Conservation (phyloP, 352 stramenopile genomes). For the Globisporangium middletonii region DNA sequence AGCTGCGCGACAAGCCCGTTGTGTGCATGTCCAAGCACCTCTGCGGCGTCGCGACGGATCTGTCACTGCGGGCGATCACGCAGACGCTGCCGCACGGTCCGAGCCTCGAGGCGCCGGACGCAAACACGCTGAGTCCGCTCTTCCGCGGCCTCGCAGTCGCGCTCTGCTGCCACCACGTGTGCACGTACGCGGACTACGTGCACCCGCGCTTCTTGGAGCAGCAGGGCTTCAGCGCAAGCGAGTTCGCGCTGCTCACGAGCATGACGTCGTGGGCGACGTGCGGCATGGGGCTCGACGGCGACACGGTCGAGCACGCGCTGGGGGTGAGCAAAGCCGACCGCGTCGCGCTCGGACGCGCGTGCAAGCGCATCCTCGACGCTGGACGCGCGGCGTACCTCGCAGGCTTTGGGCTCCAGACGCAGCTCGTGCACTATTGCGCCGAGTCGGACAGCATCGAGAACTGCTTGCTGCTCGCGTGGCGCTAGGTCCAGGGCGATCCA, state of each 20-base stretch:
- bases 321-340: constrained; percentile 70
- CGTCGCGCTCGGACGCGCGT: constrained; percentile 51
- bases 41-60: constrained; percentile 74
- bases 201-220: constrained; percentile 50
- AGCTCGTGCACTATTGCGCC: constrained; percentile 77
- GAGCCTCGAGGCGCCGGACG: neutral
- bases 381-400: constrained; percentile 55
- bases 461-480: constrained; percentile 70
- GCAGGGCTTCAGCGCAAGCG: constrained; percentile 44
- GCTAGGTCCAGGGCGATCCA: constrained; percentile 1
- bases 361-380: constrained; percentile 74
- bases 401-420: constrained; percentile 42
- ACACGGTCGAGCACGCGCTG: constrained; percentile 63
- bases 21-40: constrained; percentile 86
- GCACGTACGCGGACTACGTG: constrained; percentile 68
- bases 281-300: constrained; percentile 57
- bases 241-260: constrained; percentile 56
- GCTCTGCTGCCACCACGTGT: constrained; percentile 80
- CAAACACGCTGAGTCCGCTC: constrained; percentile 19
- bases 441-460: constrained; percentile 74
- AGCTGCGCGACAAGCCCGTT: constrained; percentile 38
- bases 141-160: constrained; percentile 64
- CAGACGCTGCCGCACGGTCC: constrained; percentile 32
- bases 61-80: constrained; percentile 64
- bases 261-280: constrained; percentile 82